Percentiles rank a stretch among this genome's conserved stretches.
Conservation (phyloP, 768 basidiomycete species). For the Russula abietina region DNA sequence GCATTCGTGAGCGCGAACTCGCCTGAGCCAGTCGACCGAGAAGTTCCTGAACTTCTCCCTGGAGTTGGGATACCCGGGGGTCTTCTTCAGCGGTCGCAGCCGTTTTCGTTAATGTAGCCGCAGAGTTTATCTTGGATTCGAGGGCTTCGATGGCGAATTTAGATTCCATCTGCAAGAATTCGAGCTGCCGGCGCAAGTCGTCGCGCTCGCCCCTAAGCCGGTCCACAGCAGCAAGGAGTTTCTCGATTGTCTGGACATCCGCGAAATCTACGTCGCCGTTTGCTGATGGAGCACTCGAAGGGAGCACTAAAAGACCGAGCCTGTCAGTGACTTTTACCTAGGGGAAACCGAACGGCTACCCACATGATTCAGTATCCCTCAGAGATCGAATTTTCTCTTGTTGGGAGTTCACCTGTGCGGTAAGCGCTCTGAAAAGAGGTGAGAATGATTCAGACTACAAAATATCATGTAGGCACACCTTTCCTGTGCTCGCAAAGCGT, state of each 20-base stretch:
- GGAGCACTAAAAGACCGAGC: not conserved
- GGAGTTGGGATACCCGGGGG: constrained; percentile 19
- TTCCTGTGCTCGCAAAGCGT: constrained; percentile 27
- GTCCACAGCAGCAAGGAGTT: constrained; percentile 56
- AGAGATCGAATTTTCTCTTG: constrained; percentile 3
- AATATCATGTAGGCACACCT: constrained; percentile 23
- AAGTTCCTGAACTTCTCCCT: constrained; percentile 19
- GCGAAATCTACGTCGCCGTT: constrained; percentile 1
- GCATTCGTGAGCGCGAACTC: constrained; percentile 22
- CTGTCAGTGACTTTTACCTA: not conserved
- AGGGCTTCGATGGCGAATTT: constrained; percentile 57
- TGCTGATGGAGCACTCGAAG: not conserved
- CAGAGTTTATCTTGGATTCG: constrained; percentile 43
- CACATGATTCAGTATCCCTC: not conserved
- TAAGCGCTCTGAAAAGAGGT: constrained; percentile 12
- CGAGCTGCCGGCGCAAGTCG: constrained; percentile 51
- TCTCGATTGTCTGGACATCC: constrained; percentile 39
- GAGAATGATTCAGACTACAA: not conserved
- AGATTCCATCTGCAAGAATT: constrained; percentile 64
- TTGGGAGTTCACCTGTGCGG: constrained; percentile 11
- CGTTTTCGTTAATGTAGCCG: constrained; percentile 18
- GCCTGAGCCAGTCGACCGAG: constrained; percentile 12
- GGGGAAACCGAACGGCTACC: not conserved
- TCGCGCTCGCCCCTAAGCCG: constrained; percentile 65
- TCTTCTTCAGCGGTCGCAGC: constrained; percentile 14